Evolutionary conservation across 2,329 filamentous ascomycete genomes (phyloP).

Genomic region (Volutella citrinella): DNA sequence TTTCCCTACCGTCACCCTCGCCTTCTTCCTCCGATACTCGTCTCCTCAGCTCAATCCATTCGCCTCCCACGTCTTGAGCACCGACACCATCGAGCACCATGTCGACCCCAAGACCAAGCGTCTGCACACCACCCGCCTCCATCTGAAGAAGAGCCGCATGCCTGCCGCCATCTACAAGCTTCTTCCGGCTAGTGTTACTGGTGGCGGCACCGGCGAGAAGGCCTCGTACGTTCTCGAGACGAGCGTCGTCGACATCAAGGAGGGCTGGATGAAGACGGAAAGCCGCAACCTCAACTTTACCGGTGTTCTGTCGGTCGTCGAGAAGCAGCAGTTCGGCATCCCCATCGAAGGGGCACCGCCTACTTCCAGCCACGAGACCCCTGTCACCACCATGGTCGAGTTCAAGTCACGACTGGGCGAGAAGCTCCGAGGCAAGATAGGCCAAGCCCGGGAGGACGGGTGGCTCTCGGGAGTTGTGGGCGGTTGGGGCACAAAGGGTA

Average conservation of each 20-base stretch:
- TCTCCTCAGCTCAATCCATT: constrained; percentile 71
- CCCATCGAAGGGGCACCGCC: constrained; percentile 27
- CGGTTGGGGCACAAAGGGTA: constrained; percentile 64
- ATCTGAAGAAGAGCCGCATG: constrained; percentile 78
- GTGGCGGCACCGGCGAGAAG: constrained; percentile 61
- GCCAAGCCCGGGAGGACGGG: constrained; percentile 42
- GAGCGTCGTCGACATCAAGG: constrained; percentile 72
- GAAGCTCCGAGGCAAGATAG: constrained; percentile 56
- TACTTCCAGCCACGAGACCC: constrained; percentile 46
- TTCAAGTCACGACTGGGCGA: constrained; percentile 72
- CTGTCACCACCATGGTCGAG: constrained; percentile 70
- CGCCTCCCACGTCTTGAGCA: constrained; percentile 76
- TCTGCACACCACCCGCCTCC: constrained; percentile 74
- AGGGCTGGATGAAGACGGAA: constrained; percentile 82
- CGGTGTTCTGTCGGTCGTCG: constrained; percentile 73
- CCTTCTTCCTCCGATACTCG: constrained; percentile 86
- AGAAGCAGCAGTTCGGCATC: constrained; percentile 66
- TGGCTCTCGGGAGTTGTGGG: constrained; percentile 53
- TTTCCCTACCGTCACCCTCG: constrained; percentile 81
- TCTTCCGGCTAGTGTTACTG: constrained; percentile 66
- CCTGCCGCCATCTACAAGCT: constrained; percentile 73
- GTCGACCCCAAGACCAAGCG: constrained; percentile 72
- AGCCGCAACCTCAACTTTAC: constrained; percentile 80
- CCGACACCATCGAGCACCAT: constrained; percentile 73
- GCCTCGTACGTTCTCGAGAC: constrained; percentile 80